A percentile compares a stretch with the other conserved stretches of the same genome.
phyloP scores from a whole-genome alignment of 495 filamentous ascomycete species.

The Penicillium steckii region DNA sequence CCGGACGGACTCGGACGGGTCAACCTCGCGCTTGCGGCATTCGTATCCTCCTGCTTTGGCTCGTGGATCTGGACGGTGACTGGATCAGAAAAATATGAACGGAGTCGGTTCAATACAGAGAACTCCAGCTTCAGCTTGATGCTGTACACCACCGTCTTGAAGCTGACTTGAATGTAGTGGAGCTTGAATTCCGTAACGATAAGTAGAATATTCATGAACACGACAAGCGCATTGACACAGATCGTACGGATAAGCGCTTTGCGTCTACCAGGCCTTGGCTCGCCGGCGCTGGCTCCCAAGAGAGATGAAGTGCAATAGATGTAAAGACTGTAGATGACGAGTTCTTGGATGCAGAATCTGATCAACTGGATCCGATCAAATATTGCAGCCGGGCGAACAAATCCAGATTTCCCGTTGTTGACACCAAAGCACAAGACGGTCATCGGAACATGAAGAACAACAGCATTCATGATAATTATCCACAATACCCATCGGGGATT shows the following conservation, averaged over 20 bases:
- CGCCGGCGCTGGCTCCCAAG: neutral
- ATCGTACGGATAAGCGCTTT: neutral
- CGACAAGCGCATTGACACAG: neutral
- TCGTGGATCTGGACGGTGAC: too few species aligned
- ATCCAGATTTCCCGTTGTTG: neutral
- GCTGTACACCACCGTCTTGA: neutral
- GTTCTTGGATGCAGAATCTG: constrained; percentile 1
- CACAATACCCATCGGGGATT: constrained; percentile 1
- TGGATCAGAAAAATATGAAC: too few species aligned
- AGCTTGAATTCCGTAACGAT: neutral
- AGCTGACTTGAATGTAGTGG: neutral
- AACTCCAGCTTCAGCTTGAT: neutral
- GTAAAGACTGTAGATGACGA: constrained; percentile 1
- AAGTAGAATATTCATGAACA: neutral
- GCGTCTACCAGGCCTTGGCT: too few species aligned
- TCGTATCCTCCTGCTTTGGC: too few species aligned
- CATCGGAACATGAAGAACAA: constrained; percentile 1
- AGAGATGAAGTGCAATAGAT: neutral
- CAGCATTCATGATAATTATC: neutral
- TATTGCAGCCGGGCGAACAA: neutral
- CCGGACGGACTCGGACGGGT: too few species aligned
- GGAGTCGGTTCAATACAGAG: neutral
- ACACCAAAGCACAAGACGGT: constrained; percentile 1
- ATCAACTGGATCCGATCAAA: neutral
- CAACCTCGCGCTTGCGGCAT: too few species aligned